Conservation (phyloP, 176 grass and related monocot species). For the Oropetium thomaeum region DNA sequence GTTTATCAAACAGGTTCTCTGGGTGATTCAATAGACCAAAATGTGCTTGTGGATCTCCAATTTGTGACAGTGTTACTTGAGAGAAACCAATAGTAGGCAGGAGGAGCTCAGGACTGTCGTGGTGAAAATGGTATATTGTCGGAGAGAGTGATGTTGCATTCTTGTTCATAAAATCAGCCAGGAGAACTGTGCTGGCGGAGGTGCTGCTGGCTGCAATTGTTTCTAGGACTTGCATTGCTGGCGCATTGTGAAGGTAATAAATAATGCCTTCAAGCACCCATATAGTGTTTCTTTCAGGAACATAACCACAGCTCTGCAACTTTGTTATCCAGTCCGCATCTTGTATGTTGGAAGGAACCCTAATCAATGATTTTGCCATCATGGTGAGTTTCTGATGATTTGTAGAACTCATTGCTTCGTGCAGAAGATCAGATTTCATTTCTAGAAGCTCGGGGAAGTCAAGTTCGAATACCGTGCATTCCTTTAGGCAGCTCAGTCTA, state of each 20-base stretch:
- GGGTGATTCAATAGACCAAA: conserved; percentile 86
- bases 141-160: conserved; percentile 52
- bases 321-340: conserved; percentile 72
- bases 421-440: conserved; percentile 68
- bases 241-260: conserved; percentile 69
- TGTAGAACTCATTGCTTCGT: conserved; percentile 51
- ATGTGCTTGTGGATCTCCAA: conserved; percentile 80
- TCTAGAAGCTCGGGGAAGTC: conserved; percentile 80
- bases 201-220: conserved; percentile 48
- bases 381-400: conserved; percentile 45
- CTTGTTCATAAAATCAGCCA: conserved; percentile 95
- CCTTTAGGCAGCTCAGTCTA: conserved; percentile 69
- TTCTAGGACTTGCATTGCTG: conserved; percentile 80
- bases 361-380: conserved; percentile 53
- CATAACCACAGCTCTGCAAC: conserved; percentile 66
- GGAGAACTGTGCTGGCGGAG: conserved; percentile 42
- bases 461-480: conserved; percentile 78
- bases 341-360: conserved; percentile 63
- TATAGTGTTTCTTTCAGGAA: conserved; percentile 66
- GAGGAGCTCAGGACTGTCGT: conserved; percentile 81
- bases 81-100: conserved; percentile 73
- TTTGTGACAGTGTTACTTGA: conserved; percentile 70
- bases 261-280: conserved; percentile 97
- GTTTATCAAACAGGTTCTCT: conserved; percentile 86
- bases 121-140: conserved; percentile 84